Conservation (phyloP, 192 early-diverging fungal genomes). For the Coemansia sp. region DNA sequence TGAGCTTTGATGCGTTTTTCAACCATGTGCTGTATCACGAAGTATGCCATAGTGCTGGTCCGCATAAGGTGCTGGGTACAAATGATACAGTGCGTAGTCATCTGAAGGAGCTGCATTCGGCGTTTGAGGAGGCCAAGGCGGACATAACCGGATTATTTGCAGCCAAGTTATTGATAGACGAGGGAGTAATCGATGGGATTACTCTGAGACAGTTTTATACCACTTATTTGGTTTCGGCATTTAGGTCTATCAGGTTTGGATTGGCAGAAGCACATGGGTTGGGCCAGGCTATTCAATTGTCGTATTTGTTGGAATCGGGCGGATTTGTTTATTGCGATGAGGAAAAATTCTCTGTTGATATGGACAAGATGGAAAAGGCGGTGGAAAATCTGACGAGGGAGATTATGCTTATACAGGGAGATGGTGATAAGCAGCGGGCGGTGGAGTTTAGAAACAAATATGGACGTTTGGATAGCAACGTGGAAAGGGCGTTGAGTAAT, state of each 20-base stretch:
- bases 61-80: constrained; percentile 57
- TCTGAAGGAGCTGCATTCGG: constrained; percentile 69
- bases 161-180: constrained; percentile 61
- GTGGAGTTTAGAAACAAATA: constrained; percentile 62
- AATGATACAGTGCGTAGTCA: constrained; percentile 66
- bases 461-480: constrained; percentile 53
- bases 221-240: constrained; percentile 73
- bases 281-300: constrained; percentile 73
- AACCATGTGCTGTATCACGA: constrained; percentile 74
- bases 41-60: constrained; percentile 71
- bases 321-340: constrained; percentile 58
- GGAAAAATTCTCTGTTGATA: constrained; percentile 61
- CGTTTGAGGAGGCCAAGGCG: constrained; percentile 79
- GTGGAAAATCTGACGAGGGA: constrained; percentile 64
- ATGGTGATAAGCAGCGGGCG: constrained; percentile 66
- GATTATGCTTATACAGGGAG: constrained; percentile 71
- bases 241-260: constrained; percentile 72
- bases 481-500: constrained; percentile 56
- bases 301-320: constrained; percentile 67
- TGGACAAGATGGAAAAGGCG: constrained; percentile 59
- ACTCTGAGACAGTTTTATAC: constrained; percentile 66
- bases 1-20: constrained; percentile 72
- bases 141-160: constrained; percentile 72
- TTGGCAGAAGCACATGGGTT: constrained; percentile 69
- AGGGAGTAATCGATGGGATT: constrained; percentile 61